Percentiles rank a stretch among this genome's conserved stretches.
Evolutionary conservation across 495 filamentous ascomycete species (phyloP).

Genomic region (Sabuloglossum arenarium): DNA sequence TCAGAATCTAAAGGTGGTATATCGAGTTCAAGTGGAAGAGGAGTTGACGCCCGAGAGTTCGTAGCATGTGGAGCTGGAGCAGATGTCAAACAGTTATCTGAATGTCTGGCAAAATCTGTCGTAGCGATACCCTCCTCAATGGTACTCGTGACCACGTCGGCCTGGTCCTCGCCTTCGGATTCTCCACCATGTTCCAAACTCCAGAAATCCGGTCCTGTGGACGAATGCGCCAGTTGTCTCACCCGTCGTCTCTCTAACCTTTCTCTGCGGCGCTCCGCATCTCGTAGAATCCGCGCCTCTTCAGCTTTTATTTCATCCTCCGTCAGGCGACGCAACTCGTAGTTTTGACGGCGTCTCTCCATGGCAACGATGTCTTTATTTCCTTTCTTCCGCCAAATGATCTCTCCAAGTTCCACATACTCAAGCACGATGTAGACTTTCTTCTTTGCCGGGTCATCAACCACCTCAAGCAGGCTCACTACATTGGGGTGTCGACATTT

Average conservation of each 20-base stretch:
- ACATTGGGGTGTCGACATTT: constrained; percentile 93
- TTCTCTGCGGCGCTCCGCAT: constrained; percentile 13
- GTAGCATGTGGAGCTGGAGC: neutral
- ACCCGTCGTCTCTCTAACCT: constrained; percentile 10
- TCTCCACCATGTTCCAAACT: constrained; percentile 64
- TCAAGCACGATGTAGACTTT: constrained; percentile 98
- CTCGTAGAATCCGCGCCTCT: constrained; percentile 12
- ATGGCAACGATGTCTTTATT: constrained; percentile 56
- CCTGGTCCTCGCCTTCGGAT: constrained; percentile 32
- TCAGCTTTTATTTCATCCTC: constrained; percentile 7
- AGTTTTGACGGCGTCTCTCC: constrained; percentile 59
- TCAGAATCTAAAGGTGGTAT: constrained; percentile 3
- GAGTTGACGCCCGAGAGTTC: neutral
- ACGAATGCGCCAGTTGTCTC: constrained; percentile 6
- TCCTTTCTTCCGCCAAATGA: constrained; percentile 77
- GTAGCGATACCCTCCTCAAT: neutral
- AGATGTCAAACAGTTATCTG: constrained; percentile 14
- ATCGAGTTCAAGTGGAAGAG: neutral
- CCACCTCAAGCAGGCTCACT: constrained; percentile 86
- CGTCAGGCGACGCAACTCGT: constrained; percentile 28
- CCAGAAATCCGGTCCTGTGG: constrained; percentile 28
- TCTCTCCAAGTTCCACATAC: constrained; percentile 81
- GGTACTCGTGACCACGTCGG: constrained; percentile 9
- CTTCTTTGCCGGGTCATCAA: constrained; percentile 84
- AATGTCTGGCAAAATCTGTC: neutral